Evolutionary conservation across 345 rosid genomes (phyloP).

Genomic region (Psidium friedrichsthalianum): DNA sequence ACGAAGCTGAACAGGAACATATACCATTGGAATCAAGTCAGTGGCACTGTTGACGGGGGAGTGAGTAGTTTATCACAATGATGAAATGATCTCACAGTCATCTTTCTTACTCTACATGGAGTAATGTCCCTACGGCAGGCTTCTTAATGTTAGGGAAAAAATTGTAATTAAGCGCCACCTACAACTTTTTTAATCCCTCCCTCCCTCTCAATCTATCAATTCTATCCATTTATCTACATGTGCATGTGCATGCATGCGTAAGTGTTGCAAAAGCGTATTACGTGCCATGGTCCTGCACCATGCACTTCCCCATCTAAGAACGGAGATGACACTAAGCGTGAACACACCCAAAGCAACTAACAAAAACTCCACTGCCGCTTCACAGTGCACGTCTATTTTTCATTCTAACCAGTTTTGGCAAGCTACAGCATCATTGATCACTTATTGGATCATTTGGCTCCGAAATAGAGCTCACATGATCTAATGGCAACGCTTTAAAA

Average conservation of each 20-base stretch:
- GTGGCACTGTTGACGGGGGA: background rate
- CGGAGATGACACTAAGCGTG: background rate
- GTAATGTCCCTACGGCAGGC: background rate
- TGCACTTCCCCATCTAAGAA: background rate
- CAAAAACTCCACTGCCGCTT: background rate
- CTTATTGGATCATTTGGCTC: background rate
- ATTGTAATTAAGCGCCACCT: background rate
- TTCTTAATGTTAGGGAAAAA: background rate
- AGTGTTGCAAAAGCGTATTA: background rate
- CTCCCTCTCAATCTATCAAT: too few relatives aligned
- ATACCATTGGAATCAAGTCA: background rate
- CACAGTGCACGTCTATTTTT: background rate
- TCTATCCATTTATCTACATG: too few relatives aligned
- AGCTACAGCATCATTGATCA: background rate
- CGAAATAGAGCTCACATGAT: background rate
- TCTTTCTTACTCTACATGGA: background rate
- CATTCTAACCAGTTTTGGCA: background rate
- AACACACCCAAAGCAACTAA: background rate
- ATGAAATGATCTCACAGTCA: background rate
- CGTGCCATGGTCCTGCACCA: background rate
- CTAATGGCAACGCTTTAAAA: background rate
- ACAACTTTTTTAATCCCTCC: background rate
- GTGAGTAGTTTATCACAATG: background rate
- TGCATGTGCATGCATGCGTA: background rate
- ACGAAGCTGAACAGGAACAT: constrained; percentile 31